Base-by-base conservation (phyloP, 805 yeast species). In the Candida takata region DNA sequence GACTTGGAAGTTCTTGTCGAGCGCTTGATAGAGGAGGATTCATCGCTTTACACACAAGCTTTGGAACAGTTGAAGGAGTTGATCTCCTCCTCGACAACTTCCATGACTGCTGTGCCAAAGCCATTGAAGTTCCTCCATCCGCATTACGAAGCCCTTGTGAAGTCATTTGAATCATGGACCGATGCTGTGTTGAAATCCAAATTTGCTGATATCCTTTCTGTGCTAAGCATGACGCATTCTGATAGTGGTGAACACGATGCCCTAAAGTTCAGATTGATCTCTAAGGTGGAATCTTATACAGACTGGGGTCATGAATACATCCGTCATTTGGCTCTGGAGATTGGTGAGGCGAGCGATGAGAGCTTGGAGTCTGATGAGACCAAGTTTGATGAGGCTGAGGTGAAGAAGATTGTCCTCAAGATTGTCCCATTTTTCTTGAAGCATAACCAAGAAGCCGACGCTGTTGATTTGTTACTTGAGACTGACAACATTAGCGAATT, bases 101-200 rank as follows among this genome's bases (percentile, higher is more conserved):
- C 97, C 8, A 92, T 92, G 97, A 92, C 98, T 2, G 99, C 99
- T 3, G 98, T 92, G 34, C 99, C 99, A 26, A 92, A 92, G 61
- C 99, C 99, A 5, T 74, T 92, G 63, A 94, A 92, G 66, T 92
- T 92, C 57, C 70, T 92, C 45, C 77, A 95, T 53, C 95, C 97
- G 7, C 84, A 78, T 53, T 92, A 80, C 56, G 78, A 80, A 15
- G 52, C 69, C n/a, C 67, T 92, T 51, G 74, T 75, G 24, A 70
- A 66, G 36, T 62, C 84, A 27, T 83, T 80, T 58, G 78, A 73
- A 25, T 65, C 67, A 24, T 86, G 96, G 95, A 61, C 67, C 10
- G 64, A 67, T 35, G 51, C 56, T 4, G 52, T 54, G 5, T 61
- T 75, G 37, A 72, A 73, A 44, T 62, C 70, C 30, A 68, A 70